A percentile compares a stretch with the other conserved stretches of the same genome.
Conservation (phyloP, 306 rosid species). For the Abrus precatorius region DNA sequence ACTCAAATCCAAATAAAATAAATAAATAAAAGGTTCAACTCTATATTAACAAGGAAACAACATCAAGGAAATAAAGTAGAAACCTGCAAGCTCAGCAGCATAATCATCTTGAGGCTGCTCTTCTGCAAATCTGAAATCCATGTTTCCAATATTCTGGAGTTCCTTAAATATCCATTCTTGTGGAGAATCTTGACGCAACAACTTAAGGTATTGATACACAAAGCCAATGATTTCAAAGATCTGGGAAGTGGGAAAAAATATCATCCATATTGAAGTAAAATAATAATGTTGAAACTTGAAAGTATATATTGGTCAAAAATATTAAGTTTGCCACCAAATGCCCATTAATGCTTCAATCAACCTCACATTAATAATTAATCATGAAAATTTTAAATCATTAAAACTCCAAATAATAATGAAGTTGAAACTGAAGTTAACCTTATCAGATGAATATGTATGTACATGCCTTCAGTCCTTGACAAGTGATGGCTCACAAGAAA, state of each 20-base stretch:
- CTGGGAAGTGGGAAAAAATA: slow-evolving; percentile 55
- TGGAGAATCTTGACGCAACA: slow-evolving; percentile 76
- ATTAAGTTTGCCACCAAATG: slow-evolving; percentile 20
- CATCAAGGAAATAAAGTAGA: slow-evolving; percentile 37
- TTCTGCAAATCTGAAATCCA: slow-evolving; percentile 95
- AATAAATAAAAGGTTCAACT: neutral
- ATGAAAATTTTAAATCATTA: slow-evolving; percentile 19
- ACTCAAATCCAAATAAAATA: neutral
- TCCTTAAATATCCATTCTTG: slow-evolving; percentile 98
- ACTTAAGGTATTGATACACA: slow-evolving; percentile 86
- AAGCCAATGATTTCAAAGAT: slow-evolving; percentile 81
- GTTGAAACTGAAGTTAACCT: slow-evolving; percentile 44
- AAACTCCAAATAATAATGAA: slow-evolving; percentile 41
- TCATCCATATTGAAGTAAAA: slow-evolving; percentile 42
- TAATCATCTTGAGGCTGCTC: slow-evolving; percentile 98
- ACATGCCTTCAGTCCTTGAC: slow-evolving; percentile 26
- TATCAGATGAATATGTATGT: slow-evolving; percentile 34
- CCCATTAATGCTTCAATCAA: slow-evolving; percentile 43
- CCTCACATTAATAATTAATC: slow-evolving; percentile 19
- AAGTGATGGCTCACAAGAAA: slow-evolving; percentile 26
- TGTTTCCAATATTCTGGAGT: slow-evolving; percentile 90
- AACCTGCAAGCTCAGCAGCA: slow-evolving; percentile 97
- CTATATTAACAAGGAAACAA: slow-evolving; percentile 35
- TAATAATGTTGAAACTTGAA: slow-evolving; percentile 14
- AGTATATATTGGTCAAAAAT: neutral